Evolutionary conservation across 2,329 filamentous ascomycete genomes (phyloP).

Genomic region (Gyromitra esculenta): DNA sequence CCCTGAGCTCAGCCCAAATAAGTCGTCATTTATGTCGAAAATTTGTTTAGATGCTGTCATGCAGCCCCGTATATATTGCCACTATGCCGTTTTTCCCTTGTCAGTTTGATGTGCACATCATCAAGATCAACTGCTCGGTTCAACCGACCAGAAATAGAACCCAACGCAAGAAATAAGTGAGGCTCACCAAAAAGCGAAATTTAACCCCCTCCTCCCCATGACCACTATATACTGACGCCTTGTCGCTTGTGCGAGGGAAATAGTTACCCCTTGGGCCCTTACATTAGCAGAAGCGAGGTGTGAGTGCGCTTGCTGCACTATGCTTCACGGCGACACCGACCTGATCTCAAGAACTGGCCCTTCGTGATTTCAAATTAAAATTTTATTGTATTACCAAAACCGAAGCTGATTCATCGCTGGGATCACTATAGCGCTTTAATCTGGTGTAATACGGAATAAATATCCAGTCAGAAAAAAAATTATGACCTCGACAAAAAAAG

Average conservation of each 20-base stretch:
- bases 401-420: slow-evolving; percentile 9
- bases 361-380: slow-evolving; percentile 31
- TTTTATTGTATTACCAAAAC: not conserved
- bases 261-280: slow-evolving; percentile 1
- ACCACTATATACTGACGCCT: slow-evolving; percentile 11
- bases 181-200: slow-evolving; percentile 22
- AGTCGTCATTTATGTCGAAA: slow-evolving; percentile 6
- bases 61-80: not conserved
- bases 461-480: slow-evolving; percentile 3
- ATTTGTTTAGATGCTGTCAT: not conserved
- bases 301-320: slow-evolving; percentile 12
- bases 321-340: slow-evolving; percentile 1
- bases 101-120: slow-evolving; percentile 2
- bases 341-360: slow-evolving; percentile 12
- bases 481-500: slow-evolving; percentile 8
- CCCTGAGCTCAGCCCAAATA: slow-evolving; percentile 1
- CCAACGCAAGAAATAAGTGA: slow-evolving; percentile 16
- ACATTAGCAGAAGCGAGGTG: slow-evolving; percentile 10
- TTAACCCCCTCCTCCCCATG: slow-evolving; percentile 18
- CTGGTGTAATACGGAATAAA: slow-evolving; percentile 3
- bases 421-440: not conserved
- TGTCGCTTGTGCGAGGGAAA: not conserved
- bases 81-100: not conserved
- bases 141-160: slow-evolving; percentile 1
- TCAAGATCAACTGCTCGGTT: not conserved